A percentile compares a stretch with the other conserved stretches of the same genome.
Evolutionary conservation across 1,139 yeast species (phyloP).

Genomic region (Candida tropicalis): DNA sequence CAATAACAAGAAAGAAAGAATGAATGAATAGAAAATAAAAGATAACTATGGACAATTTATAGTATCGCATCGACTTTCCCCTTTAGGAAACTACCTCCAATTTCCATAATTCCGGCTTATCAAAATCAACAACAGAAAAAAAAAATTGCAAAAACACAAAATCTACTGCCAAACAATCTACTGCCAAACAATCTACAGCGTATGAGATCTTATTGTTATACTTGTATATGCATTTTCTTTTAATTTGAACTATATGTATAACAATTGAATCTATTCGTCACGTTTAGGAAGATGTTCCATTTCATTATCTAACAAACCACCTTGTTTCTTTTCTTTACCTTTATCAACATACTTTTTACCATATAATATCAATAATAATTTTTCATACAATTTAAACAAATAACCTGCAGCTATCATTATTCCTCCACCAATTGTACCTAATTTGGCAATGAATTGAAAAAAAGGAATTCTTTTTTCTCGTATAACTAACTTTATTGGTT

Average conservation of each 20-base stretch:
- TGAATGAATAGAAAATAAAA: too few relatives aligned
- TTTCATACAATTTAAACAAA: slow-evolving; percentile 52
- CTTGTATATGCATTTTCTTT: not conserved
- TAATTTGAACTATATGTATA: too few relatives aligned
- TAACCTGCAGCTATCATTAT: slow-evolving; percentile 56
- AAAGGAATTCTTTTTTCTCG: slow-evolving; percentile 77
- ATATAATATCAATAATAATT: slow-evolving; percentile 40
- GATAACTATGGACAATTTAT: too few relatives aligned
- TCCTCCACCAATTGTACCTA: slow-evolving; percentile 83
- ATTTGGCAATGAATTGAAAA: slow-evolving; percentile 71
- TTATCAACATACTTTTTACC: slow-evolving; percentile 56
- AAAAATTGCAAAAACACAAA: too few relatives aligned
- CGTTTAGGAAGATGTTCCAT: slow-evolving; percentile 3
- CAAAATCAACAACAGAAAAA: too few relatives aligned
- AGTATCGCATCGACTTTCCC: too few relatives aligned
- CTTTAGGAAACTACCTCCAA: too few relatives aligned
- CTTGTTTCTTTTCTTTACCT: slow-evolving; percentile 55
- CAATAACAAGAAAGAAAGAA: too few relatives aligned
- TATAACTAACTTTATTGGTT: slow-evolving; percentile 74
- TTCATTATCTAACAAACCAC: slow-evolving; percentile 29
- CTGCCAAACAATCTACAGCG: too few relatives aligned
- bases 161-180: too few relatives aligned
- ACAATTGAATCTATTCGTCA: slow-evolving; percentile 1
- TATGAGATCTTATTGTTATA: too few relatives aligned
- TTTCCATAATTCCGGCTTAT: too few relatives aligned